These are phyloP conservation scores for Trichoderma citrinoviride DNA, from an alignment of 2,329 filamentous ascomycete species.

Conservation along the genomic window DNA sequence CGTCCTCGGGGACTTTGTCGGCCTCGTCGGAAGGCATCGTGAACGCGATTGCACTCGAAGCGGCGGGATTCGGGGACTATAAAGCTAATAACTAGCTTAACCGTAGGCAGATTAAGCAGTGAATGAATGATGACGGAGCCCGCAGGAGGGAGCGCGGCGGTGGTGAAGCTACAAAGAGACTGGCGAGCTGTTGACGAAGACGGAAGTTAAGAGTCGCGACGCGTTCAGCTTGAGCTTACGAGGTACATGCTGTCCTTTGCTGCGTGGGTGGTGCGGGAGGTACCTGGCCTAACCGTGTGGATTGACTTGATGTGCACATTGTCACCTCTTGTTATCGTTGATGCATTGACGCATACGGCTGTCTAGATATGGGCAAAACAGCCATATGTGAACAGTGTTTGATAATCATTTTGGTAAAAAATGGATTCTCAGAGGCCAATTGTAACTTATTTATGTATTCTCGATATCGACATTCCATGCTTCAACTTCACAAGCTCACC, in stretches of 20 bases:
- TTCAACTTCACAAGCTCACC: neutral
- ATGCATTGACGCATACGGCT: no score
- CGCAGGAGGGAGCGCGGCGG: neutral
- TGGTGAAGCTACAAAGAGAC: neutral
- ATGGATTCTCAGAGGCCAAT: no score
- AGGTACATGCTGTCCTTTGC: neutral
- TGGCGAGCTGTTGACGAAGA: neutral
- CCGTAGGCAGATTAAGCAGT: neutral
- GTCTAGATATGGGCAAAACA: no score
- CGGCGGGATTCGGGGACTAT: neutral
- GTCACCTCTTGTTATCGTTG: neutral
- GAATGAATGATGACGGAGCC: neutral
- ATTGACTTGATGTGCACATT: neutral
- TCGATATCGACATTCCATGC: no score
- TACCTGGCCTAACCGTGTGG: neutral
- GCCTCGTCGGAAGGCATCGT: slow-evolving; percentile 34
- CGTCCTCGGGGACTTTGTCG: slow-evolving; percentile 24
- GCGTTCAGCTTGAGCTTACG: neutral
- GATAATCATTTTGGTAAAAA: no score
- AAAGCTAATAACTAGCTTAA: neutral
- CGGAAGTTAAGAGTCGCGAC: neutral
- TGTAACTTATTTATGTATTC: no score
- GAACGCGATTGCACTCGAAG: neutral
- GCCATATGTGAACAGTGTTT: no score
- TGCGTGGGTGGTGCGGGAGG: neutral